These are phyloP conservation scores for Epichloe hybrida DNA, from an alignment of 2,329 filamentous ascomycete species.

Conservation along the genomic window DNA sequence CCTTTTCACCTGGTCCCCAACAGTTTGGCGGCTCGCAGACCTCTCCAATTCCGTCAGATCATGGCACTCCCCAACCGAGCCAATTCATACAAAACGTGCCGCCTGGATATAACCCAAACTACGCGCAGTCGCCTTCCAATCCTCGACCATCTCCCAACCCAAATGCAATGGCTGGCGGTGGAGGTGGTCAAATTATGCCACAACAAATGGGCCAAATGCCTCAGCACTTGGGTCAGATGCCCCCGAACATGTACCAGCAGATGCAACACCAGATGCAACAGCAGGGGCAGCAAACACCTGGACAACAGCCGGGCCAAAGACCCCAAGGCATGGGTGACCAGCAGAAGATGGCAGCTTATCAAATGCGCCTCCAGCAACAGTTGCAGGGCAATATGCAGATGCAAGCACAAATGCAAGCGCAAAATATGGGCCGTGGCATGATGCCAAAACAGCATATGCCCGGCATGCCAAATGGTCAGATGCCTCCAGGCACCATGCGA, in stretches of 20 bases:
- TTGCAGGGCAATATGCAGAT: slow-evolving; percentile 43
- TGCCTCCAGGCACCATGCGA: slow-evolving; percentile 34
- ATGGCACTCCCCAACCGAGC: slow-evolving; percentile 61
- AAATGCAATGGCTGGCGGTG: slow-evolving; percentile 30
- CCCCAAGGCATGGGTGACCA: slow-evolving; percentile 40
- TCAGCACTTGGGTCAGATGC: slow-evolving; percentile 35
- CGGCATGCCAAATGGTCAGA: slow-evolving; percentile 41
- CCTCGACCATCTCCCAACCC: slow-evolving; percentile 41
- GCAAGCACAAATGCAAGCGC: slow-evolving; percentile 37
- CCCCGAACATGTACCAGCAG: slow-evolving; percentile 30
- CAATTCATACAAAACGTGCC: slow-evolving; percentile 52
- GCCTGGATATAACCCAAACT: slow-evolving; percentile 45
- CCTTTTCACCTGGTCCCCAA: slow-evolving; percentile 66
- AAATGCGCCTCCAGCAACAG: slow-evolving; percentile 72
- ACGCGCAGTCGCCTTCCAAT: slow-evolving; percentile 42
- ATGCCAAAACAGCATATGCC: slow-evolving; percentile 39
- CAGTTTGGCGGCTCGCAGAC: slow-evolving; percentile 54
- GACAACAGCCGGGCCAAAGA: slow-evolving; percentile 41
- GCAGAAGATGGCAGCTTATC: slow-evolving; percentile 62
- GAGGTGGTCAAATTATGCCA: slow-evolving; percentile 37
- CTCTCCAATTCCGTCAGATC: slow-evolving; percentile 65
- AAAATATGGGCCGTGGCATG: slow-evolving; percentile 32
- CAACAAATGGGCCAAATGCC: slow-evolving; percentile 36
- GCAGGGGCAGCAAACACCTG: slow-evolving; percentile 44
- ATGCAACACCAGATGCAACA: slow-evolving; percentile 28